Base-by-base conservation (phyloP, 352 stramenopile species). In the Elongisporangium prolatum region DNA sequence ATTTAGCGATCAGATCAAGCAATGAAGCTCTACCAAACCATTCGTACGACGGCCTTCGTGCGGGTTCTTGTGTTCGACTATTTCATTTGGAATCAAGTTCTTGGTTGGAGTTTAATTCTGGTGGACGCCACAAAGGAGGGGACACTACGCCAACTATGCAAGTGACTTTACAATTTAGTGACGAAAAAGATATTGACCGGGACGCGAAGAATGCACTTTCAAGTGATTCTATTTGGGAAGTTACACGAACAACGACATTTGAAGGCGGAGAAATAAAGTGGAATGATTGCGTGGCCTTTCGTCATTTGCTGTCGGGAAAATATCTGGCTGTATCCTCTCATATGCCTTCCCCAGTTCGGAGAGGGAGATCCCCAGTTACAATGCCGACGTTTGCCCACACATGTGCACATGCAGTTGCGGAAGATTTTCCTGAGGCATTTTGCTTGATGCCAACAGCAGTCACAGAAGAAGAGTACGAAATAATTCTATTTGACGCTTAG, bases 1-100 rank as follows among this genome's bases (percentile, higher is more conserved):
- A 70, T 54, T 7, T 57, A 17, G 47, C 18, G 48, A 69, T 21
- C 25, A 57, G 3, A 17, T 18, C 5, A 50, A 57, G 6, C 14
- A 56, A 55, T 21, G 61, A 69, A 49, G 7, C 38, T 44, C 54
- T 18, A 28, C 5, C 9, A 21, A 61, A 44, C 17, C 34, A 44
- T 17, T 17, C 34, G 10, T 44, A 44, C 40, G 54, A 50, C 4
- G 68, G 68, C 9, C 66, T 91, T 47, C 73, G 76, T 47, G 77
- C 73, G 28, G 81, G 81, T 3, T 68, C 59, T 4, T 91, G 81
- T 22, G 63, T 91, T 20, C 78, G 81, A 21, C 59, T 91, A 20
- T 69, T 84, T 20, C 81, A 91, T 67, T 54, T 91, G 22, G 81
- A 89, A 59, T 81, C 75, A 4, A 84, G 69, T 24, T 88, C 75